Evolutionary conservation across 2,329 filamentous ascomycete genomes (phyloP).

Genomic region (Pseudocercospora macadamiae): DNA sequence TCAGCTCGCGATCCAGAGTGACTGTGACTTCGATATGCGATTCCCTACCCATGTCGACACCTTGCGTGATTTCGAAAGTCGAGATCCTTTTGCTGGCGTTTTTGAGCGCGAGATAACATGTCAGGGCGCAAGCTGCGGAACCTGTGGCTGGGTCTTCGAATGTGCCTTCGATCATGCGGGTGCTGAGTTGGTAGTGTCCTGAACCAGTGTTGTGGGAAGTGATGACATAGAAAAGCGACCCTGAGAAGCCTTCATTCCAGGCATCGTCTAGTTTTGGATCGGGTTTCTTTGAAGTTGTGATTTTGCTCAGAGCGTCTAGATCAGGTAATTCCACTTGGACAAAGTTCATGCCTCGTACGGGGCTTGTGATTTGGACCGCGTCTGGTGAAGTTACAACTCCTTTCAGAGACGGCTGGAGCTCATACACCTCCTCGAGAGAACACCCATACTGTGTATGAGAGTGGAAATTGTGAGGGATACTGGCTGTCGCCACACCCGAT

Average conservation of each 20-base stretch:
- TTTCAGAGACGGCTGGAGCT: conserved; percentile 42
- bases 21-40: conserved; percentile 55
- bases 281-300: conserved; percentile 43
- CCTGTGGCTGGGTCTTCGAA: conserved; percentile 57
- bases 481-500: conserved; percentile 57
- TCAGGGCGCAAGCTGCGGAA: conserved; percentile 53
- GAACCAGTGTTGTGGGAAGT: conserved; percentile 33
- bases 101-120: conserved; percentile 49
- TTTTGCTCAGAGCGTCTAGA: conserved; percentile 59
- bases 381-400: conserved; percentile 10
- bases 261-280: conserved; percentile 45
- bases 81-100: conserved; percentile 30
- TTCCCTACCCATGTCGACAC: conserved; percentile 55
- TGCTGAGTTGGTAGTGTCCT: conserved; percentile 46
- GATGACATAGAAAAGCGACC: conserved; percentile 63
- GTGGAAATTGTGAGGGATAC: conserved; percentile 69
- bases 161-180: conserved; percentile 62
- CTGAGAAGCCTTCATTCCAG: conserved; percentile 59
- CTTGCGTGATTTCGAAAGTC: conserved; percentile 51
- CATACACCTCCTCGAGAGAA: conserved; percentile 36
- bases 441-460: conserved; percentile 53
- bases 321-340: conserved; percentile 64
- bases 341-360: conserved; percentile 77
- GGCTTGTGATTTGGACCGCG: conserved; percentile 42
- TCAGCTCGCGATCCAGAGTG: conserved; percentile 41